These are phyloP conservation scores for Coniosporium tulheliwenetii DNA, from an alignment of 2,329 filamentous ascomycete species.

Conservation along the genomic window DNA sequence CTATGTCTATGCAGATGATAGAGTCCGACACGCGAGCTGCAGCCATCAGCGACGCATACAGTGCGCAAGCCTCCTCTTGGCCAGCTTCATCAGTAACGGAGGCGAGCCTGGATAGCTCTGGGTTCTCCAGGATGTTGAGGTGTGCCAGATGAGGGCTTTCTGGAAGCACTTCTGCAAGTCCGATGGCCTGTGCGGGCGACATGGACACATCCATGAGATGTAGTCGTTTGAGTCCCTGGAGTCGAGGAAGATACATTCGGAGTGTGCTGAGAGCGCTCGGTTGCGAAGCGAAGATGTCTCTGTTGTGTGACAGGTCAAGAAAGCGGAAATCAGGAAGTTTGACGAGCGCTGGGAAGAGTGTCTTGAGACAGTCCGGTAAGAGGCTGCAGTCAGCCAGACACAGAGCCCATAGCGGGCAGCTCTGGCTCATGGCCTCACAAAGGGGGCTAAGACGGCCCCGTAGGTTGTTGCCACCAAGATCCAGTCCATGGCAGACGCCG, in stretches of 20 bases:
- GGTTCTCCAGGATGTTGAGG: slow-evolving; percentile 74
- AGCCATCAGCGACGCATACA: slow-evolving; percentile 83
- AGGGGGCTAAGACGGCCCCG: slow-evolving; percentile 27
- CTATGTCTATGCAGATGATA: slow-evolving; percentile 81
- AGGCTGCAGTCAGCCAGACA: slow-evolving; percentile 79
- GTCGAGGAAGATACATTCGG: slow-evolving; percentile 70
- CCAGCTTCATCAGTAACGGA: slow-evolving; percentile 60
- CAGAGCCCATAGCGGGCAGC: slow-evolving; percentile 56
- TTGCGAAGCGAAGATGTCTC: slow-evolving; percentile 55
- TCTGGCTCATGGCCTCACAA: slow-evolving; percentile 33
- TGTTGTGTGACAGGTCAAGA: slow-evolving; percentile 85
- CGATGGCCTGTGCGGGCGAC: slow-evolving; percentile 76
- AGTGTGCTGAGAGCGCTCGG: slow-evolving; percentile 62
- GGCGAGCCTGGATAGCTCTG: slow-evolving; percentile 52
- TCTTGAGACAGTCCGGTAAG: slow-evolving; percentile 53
- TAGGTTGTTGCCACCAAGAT: slow-evolving; percentile 73
- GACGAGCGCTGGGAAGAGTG: slow-evolving; percentile 58
- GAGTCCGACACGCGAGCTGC: slow-evolving; percentile 71
- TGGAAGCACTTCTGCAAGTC: slow-evolving; percentile 76
- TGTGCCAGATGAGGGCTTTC: slow-evolving; percentile 72
- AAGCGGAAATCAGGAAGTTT: slow-evolving; percentile 64
- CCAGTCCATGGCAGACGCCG: slow-evolving; percentile 71
- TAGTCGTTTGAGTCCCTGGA: slow-evolving; percentile 64
- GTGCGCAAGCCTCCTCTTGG: slow-evolving; percentile 84
- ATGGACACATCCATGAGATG: slow-evolving; percentile 76